Percentiles rank a stretch among this genome's conserved stretches.
These are phyloP conservation scores for Chrysosphaeria jannelii DNA, from an alignment of 2,329 filamentous ascomycete genomes.

Conservation along the genomic window DNA sequence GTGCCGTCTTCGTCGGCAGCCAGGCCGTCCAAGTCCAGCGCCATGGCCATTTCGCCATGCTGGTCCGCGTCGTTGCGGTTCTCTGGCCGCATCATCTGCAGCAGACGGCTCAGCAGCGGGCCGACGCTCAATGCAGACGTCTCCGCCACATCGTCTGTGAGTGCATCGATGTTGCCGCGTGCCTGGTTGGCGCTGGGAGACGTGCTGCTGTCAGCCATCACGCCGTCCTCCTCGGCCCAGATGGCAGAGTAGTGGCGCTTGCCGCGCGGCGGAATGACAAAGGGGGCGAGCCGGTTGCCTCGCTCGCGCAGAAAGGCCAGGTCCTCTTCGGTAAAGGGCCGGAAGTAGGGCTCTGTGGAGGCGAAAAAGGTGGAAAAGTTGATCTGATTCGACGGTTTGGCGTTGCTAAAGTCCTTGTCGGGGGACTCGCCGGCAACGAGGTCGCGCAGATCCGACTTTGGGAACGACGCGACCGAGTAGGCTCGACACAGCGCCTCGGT, in stretches of 20 bases:
- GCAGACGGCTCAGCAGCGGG: conserved; percentile 52
- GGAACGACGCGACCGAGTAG: conserved; percentile 64
- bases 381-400: conserved; percentile 82
- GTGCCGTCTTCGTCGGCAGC: conserved; percentile 14
- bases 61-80: conserved; percentile 17
- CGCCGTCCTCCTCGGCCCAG: conserved; percentile 83
- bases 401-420: conserved; percentile 82
- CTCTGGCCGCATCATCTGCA: conserved; percentile 59
- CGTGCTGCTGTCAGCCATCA: conserved; percentile 37
- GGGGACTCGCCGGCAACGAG: conserved; percentile 70
- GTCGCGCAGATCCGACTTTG: conserved; percentile 49
- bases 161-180: conserved; percentile 57
- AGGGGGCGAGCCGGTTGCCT: conserved; percentile 57
- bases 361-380: conserved; percentile 79
- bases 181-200: conserved; percentile 34
- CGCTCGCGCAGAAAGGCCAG: conserved; percentile 74
- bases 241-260: conserved; percentile 65
- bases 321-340: conserved; percentile 75
- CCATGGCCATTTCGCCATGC: conserved; percentile 22
- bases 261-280: conserved; percentile 60
- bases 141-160: conserved; percentile 64
- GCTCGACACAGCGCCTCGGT: conserved; percentile 69
- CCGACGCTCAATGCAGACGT: conserved; percentile 74
- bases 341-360: conserved; percentile 75
- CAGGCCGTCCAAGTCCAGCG: conserved; percentile 19